A percentile compares a stretch with the other conserved stretches of the same genome.
Conservation (phyloP, 2,329 filamentous ascomycete species). For the Pseudocercospora fijiensis region DNA sequence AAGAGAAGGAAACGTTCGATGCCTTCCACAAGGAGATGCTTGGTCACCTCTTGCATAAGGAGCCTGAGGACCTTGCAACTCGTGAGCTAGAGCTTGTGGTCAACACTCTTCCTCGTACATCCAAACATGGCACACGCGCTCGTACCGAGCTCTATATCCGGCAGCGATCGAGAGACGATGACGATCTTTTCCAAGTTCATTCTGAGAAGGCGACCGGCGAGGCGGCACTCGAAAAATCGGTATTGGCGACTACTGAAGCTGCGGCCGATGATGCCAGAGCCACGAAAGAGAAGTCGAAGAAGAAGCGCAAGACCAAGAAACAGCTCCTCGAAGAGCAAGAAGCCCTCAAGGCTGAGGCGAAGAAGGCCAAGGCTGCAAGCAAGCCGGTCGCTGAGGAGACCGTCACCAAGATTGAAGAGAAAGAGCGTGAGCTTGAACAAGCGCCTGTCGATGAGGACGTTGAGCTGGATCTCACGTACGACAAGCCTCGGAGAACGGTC, state of each 20-base stretch:
- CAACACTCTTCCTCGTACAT: conserved; percentile 55
- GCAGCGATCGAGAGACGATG: conserved; percentile 81
- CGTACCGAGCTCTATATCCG: conserved; percentile 66
- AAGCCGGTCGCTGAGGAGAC: conserved; percentile 37
- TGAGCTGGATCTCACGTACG: conserved; percentile 60
- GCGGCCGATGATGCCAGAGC: conserved; percentile 35
- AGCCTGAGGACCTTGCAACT: conserved; percentile 70
- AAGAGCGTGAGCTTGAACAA: conserved; percentile 49
- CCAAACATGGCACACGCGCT: conserved; percentile 73
- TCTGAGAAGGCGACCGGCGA: conserved; percentile 50
- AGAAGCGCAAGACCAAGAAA: conserved; percentile 72
- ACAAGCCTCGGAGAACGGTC: conserved; percentile 62
- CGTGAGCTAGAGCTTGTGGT: conserved; percentile 58
- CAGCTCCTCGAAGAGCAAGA: conserved; percentile 69
- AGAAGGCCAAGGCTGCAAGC: conserved; percentile 33
- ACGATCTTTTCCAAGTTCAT: conserved; percentile 71
- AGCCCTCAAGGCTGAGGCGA: conserved; percentile 51
- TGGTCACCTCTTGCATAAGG: conserved; percentile 52
- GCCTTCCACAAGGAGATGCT: conserved; percentile 48
- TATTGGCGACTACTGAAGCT: conserved; percentile 27
- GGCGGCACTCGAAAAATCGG: conserved; percentile 27
- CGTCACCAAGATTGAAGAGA: conserved; percentile 40
- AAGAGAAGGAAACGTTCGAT: conserved; percentile 51
- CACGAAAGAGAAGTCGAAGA: conserved; percentile 52
- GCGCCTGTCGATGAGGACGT: conserved; percentile 50